Evolutionary conservation across 2,329 filamentous ascomycete species (phyloP).

Genomic region (Penicillium sp.): DNA sequence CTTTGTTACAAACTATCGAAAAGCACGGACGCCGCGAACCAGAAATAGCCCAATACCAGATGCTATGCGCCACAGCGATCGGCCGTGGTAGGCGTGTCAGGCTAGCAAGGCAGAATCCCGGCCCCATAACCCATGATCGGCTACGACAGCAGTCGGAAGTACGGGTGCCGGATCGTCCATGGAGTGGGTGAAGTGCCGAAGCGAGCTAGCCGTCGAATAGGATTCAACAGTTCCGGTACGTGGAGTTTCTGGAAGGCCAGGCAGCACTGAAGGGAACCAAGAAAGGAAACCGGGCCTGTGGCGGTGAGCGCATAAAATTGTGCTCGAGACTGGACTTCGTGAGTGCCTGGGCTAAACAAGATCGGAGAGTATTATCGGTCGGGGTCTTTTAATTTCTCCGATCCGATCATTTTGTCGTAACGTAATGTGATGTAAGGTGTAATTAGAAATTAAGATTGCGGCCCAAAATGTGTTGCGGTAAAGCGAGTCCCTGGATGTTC

Average conservation of each 20-base stretch:
- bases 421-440: background rate
- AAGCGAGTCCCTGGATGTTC: background rate
- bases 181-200: slow-evolving; percentile 13
- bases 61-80: background rate
- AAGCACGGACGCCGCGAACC: background rate
- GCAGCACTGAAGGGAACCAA: slow-evolving; percentile 14
- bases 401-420: background rate
- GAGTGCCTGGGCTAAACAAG: background rate
- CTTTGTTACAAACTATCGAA: background rate
- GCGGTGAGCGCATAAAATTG: slow-evolving; percentile 6
- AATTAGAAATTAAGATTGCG: background rate
- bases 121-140: background rate
- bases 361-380: background rate
- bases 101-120: background rate
- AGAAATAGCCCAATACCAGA: background rate
- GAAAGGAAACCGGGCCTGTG: slow-evolving; percentile 11
- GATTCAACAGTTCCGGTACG: slow-evolving; percentile 4
- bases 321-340: background rate
- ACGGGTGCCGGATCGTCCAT: slow-evolving; percentile 10
- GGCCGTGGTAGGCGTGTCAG: background rate
- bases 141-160: background rate
- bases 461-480: background rate
- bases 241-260: slow-evolving; percentile 10
- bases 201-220: background rate
- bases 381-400: background rate